phyloP scores from a whole-genome alignment of 2,329 filamentous ascomycete species.

The Pseudonectria foliicola region DNA sequence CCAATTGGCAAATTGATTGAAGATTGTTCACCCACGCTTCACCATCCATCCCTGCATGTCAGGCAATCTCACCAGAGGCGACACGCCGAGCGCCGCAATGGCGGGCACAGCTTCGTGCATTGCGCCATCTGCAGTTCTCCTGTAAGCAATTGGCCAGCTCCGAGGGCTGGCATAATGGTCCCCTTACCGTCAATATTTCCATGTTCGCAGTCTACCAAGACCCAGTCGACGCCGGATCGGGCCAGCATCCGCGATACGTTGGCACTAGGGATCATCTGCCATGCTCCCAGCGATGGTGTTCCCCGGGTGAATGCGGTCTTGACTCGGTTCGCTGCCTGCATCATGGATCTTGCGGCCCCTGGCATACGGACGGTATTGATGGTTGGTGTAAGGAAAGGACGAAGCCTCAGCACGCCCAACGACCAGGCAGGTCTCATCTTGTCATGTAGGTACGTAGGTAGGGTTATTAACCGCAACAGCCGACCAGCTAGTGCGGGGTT shows the following conservation, averaged over 20 bases:
- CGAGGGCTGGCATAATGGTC: too few relatives aligned
- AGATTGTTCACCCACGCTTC: constrained; percentile 27
- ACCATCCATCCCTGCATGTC: constrained; percentile 42
- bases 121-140: constrained; percentile 29
- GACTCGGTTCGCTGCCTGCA: constrained; percentile 42
- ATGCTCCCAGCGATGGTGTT: constrained; percentile 47
- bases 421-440: constrained; percentile 10
- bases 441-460: too few relatives aligned
- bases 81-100: constrained; percentile 39
- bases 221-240: constrained; percentile 57
- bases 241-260: constrained; percentile 55
- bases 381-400: constrained; percentile 7
- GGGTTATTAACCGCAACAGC: too few relatives aligned
- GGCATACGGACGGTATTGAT: constrained; percentile 6
- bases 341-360: constrained; percentile 17
- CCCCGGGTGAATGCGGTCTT: constrained; percentile 42
- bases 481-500: too few relatives aligned
- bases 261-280: constrained; percentile 57
- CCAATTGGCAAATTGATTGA: not conserved
- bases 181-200: constrained; percentile 40
- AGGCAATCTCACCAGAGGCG: constrained; percentile 43
- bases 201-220: constrained; percentile 52
- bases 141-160: too few relatives aligned
- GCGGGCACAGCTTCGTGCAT: constrained; percentile 50
- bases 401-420: constrained; percentile 9